Evolutionary conservation across 1,139 yeast species (phyloP).

Genomic region (Yamadazyma sp.): DNA sequence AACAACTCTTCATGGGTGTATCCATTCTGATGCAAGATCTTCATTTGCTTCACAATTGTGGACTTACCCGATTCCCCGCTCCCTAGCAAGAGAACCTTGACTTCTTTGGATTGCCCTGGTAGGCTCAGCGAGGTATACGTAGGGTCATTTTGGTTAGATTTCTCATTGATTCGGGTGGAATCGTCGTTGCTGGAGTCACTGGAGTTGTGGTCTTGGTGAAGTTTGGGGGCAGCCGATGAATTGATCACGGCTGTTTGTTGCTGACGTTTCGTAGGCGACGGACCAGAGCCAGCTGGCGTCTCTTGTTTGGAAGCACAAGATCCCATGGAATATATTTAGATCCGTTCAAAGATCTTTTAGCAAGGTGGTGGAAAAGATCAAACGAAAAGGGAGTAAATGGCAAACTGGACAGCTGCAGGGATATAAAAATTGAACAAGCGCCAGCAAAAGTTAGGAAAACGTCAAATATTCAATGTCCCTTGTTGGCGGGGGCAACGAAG

Average conservation of each 20-base stretch:
- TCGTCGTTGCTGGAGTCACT: slow-evolving; percentile 23
- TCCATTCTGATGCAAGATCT: slow-evolving; percentile 71
- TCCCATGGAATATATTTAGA: slow-evolving; percentile 5
- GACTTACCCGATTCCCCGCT: slow-evolving; percentile 83
- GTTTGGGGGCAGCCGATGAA: neutral
- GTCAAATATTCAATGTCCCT: too few species aligned
- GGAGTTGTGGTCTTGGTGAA: slow-evolving; percentile 14
- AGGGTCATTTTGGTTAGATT: slow-evolving; percentile 2
- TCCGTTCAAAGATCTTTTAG: neutral
- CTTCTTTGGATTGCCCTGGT: slow-evolving; percentile 30
- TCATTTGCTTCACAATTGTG: slow-evolving; percentile 73
- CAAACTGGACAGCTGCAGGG: too few species aligned
- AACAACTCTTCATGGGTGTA: slow-evolving; percentile 60
- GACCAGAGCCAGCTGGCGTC: slow-evolving; percentile 10
- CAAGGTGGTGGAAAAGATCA: too few species aligned
- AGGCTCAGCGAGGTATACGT: too few species aligned
- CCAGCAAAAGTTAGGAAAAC: too few species aligned
- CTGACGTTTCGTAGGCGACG: slow-evolving; percentile 2
- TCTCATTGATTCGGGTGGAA: slow-evolving; percentile 16
- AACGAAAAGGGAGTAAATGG: too few species aligned
- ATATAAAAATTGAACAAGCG: too few species aligned
- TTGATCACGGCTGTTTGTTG: neutral
- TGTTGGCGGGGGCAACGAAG: too few species aligned
- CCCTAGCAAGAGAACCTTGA: slow-evolving; percentile 67
- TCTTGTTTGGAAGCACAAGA: slow-evolving; percentile 13